These are phyloP conservation scores for Aspergillus spinulosporus DNA, from an alignment of 2,329 filamentous ascomycete genomes.

Conservation along the genomic window DNA sequence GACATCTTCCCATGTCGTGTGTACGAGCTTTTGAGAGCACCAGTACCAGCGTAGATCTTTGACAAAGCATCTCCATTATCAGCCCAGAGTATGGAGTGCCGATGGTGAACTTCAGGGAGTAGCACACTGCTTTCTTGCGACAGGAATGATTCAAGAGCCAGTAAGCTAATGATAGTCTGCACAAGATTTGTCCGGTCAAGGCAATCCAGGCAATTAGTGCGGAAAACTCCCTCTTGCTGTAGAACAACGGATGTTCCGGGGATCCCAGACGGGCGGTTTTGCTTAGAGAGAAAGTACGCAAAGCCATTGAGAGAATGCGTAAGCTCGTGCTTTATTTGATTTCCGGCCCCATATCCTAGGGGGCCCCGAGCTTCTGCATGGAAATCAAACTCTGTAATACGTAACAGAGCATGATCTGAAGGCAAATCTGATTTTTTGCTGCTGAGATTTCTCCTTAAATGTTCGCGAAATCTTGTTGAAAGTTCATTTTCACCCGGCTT, in stretches of 20 bases:
- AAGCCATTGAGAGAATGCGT: slow-evolving; percentile 80
- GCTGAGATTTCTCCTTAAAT: slow-evolving; percentile 71
- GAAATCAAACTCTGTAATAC: slow-evolving; percentile 89
- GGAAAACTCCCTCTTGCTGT: slow-evolving; percentile 92
- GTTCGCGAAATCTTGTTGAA: slow-evolving; percentile 74
- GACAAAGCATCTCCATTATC: slow-evolving; percentile 95
- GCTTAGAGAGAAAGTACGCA: slow-evolving; percentile 85
- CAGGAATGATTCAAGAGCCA: slow-evolving; percentile 86
- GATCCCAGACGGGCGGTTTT: slow-evolving; percentile 52
- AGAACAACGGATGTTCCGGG: slow-evolving; percentile 64
- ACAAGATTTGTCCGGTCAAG: slow-evolving; percentile 94
- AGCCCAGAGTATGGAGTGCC: slow-evolving; percentile 92
- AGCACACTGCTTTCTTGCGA: slow-evolving; percentile 68
- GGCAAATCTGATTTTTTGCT: slow-evolving; percentile 57
- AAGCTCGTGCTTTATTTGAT: slow-evolving; percentile 75
- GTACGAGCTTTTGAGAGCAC: slow-evolving; percentile 91
- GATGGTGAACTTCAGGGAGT: slow-evolving; percentile 81
- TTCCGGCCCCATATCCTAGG: slow-evolving; percentile 86
- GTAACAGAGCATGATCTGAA: slow-evolving; percentile 71
- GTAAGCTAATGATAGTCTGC: slow-evolving; percentile 91
- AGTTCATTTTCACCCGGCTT: slow-evolving; percentile 86
- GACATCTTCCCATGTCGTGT: slow-evolving; percentile 96
- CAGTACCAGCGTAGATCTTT: slow-evolving; percentile 94
- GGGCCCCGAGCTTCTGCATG: slow-evolving; percentile 89
- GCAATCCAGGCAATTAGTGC: slow-evolving; percentile 95